Evolutionary conservation across 2,329 filamentous ascomycete species (phyloP), one percentile per base, ranked within the genome.

Genomic region (Amesomyces nigricolor): DNA sequence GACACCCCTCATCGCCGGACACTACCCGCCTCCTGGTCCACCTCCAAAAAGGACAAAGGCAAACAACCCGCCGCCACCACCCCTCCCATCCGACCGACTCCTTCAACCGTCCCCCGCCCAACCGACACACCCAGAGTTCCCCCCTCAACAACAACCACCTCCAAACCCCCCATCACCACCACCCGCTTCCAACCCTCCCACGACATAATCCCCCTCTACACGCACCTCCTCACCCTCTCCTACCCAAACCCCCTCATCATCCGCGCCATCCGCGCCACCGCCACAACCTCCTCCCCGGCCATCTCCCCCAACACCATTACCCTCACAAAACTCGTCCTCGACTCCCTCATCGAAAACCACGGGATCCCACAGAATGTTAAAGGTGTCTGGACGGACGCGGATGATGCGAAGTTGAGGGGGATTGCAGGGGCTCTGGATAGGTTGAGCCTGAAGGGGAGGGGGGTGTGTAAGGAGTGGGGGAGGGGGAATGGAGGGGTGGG

Each of bases 311-410:
- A 37, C 22, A 42, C 9, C 8, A 26, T 26, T 35, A 35, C 38
- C 4, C 17, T 26, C 22, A 26, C 35, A 19, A 22, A 6, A 37
- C 48, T n/a, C 2, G 57, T 30, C 53, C 48, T 53, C 55, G 61
- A 16, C 26, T 57, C 52, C 37, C 10, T 58, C 44, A 0, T 51
- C 61, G 17, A 7, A 1, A 48, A 52, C 1, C 6, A 30, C 1
- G 45, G 46, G 1, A 32, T 57, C 4, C 58, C 54, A 3, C 22
- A 51, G 4, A 53, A 59, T 13, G 61, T 57, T 17, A 52, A 58
- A 45, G 65, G 61, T 17, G 58, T 58, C 30, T 60, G 58, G 58
- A 60, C 58, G 11, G 39, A 44, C 6, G 43, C 32, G 19, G 55
- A 54, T 2, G 58, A 57, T 22, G 2, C 3, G 8, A 1, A 6